phyloP scores from a whole-genome alignment of 2,329 filamentous ascomycete genomes.

The Waltergamsia citrina region DNA sequence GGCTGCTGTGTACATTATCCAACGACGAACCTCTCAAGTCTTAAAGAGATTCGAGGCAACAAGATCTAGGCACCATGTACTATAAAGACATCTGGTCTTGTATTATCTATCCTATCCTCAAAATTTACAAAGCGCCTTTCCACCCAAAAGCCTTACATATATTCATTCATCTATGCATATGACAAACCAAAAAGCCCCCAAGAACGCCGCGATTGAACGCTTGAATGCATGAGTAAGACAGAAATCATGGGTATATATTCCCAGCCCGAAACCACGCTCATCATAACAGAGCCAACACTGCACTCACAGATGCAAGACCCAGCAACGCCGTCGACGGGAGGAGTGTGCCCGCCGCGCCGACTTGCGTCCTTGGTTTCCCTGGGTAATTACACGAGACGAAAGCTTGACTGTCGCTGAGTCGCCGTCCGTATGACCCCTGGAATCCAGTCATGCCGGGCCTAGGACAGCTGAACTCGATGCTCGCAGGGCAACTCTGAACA shows the following conservation, averaged over 20 bases:
- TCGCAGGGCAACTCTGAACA: constrained; percentile 73
- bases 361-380: constrained; percentile 10
- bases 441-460: constrained; percentile 20
- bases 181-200: no score
- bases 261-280: neutral
- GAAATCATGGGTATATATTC: neutral
- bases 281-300: neutral
- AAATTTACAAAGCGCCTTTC: no score
- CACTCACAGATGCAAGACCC: neutral
- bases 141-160: no score
- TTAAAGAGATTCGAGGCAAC: no score
- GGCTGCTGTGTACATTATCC: no score
- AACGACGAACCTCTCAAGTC: no score
- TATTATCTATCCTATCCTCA: no score
- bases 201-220: no score
- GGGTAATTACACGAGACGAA: constrained; percentile 27
- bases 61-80: no score
- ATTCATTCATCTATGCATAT: no score
- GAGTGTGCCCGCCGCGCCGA: neutral
- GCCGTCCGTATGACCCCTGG: constrained; percentile 22
- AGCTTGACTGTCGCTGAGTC: constrained; percentile 10
- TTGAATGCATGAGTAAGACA: no score
- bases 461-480: constrained; percentile 70
- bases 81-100: no score
- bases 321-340: constrained; percentile 11